A percentile compares a stretch with the other conserved stretches of the same genome.
Evolutionary conservation across 164 flowering plant species (phyloP).

Genomic region (Annona cherimola): DNA sequence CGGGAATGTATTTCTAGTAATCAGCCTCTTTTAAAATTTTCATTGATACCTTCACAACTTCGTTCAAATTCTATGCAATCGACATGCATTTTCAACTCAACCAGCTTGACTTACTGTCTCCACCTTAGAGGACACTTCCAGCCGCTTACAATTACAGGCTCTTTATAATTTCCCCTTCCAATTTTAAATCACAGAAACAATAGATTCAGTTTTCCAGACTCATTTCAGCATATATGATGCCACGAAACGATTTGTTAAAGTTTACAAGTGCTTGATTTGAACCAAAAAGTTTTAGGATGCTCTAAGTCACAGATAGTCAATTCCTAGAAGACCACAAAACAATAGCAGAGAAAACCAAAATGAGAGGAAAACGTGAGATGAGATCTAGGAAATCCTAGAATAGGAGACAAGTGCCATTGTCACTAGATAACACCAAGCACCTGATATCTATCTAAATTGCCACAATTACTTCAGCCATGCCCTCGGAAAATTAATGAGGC

Average conservation of each 20-base stretch:
- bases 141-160: background rate
- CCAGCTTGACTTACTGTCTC: background rate
- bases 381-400: background rate
- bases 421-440: background rate
- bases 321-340: background rate
- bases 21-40: background rate
- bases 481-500: background rate
- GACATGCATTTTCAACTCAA: no score
- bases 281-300: background rate
- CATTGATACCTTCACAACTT: background rate
- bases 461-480: background rate
- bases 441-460: background rate
- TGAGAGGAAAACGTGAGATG: background rate
- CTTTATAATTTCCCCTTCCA: background rate
- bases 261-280: background rate
- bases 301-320: background rate
- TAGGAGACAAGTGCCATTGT: background rate
- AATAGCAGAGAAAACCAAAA: background rate
- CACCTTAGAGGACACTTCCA: background rate
- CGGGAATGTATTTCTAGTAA: background rate
- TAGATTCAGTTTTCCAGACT: background rate
- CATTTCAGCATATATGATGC: background rate
- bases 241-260: background rate
- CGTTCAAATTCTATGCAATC: background rate
- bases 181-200: background rate